Evolutionary conservation across 2,329 filamentous ascomycete genomes (phyloP).

Genomic region (Rutstroemia sp.): DNA sequence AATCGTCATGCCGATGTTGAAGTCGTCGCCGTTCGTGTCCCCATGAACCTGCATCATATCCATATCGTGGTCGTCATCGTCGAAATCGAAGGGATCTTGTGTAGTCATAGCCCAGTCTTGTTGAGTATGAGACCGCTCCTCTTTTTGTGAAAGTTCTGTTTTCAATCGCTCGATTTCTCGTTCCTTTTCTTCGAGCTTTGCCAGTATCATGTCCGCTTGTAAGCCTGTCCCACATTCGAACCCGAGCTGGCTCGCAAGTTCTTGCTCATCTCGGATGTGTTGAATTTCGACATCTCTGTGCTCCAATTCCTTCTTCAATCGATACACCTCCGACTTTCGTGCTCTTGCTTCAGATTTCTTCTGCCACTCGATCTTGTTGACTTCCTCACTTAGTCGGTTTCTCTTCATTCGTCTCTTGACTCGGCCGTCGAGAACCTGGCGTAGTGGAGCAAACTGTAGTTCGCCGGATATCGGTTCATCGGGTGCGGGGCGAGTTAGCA

Average conservation of each 20-base stretch:
- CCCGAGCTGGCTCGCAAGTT: conserved; percentile 24
- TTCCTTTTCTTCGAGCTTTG: conserved; percentile 24
- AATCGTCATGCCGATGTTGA: neutral
- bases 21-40: neutral
- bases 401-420: conserved; percentile 50
- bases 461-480: conserved; percentile 30
- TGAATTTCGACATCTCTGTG: conserved; percentile 26
- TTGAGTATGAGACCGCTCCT: conserved; percentile 17
- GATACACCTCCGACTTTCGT: conserved; percentile 40
- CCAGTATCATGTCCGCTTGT: conserved; percentile 11
- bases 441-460: conserved; percentile 41
- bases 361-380: conserved; percentile 44
- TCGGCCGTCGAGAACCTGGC: conserved; percentile 49
- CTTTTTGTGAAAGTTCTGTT: conserved; percentile 20
- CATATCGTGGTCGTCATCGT: conserved; percentile 22
- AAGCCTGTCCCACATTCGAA: conserved; percentile 18
- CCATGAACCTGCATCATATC: conserved; percentile 23
- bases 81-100: conserved; percentile 34
- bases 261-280: conserved; percentile 24
- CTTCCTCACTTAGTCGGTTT: conserved; percentile 50
- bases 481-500: conserved; percentile 19
- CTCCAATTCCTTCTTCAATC: conserved; percentile 40
- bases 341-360: conserved; percentile 35
- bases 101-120: conserved; percentile 45
- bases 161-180: conserved; percentile 22